A percentile compares a stretch with the other conserved stretches of the same genome.
These are phyloP conservation scores for Ophiostoma novo-ulmi DNA, from an alignment of 2,329 filamentous ascomycete genomes.

Conservation along the genomic window DNA sequence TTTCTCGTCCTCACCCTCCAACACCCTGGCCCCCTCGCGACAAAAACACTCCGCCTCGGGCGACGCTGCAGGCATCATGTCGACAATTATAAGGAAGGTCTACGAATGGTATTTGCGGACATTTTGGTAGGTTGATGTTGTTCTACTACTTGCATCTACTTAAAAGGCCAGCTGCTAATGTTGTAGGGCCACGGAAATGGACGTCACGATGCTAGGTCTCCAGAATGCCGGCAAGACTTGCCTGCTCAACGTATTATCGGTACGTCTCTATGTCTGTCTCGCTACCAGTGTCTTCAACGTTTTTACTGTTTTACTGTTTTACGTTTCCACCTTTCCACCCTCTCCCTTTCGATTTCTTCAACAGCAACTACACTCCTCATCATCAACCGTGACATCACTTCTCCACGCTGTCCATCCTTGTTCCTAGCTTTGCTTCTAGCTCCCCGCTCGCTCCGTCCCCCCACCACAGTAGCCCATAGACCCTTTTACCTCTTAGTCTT, in stretches of 20 bases:
- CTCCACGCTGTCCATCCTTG: constrained; percentile 17
- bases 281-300: background rate
- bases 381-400: background rate
- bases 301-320: background rate
- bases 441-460: constrained; percentile 10
- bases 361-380: background rate
- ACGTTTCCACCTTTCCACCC: constrained; percentile 2
- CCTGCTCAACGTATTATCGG: constrained; percentile 84
- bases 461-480: constrained; percentile 13
- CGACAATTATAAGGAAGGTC: constrained; percentile 84
- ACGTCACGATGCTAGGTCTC: constrained; percentile 97
- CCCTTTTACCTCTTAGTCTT: background rate
- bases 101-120: constrained; percentile 98
- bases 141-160: background rate
- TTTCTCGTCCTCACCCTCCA: background rate
- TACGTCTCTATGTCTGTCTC: constrained; percentile 47
- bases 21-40: constrained; percentile 3
- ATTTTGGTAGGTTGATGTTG: constrained; percentile 69
- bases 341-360: background rate
- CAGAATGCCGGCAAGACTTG: constrained; percentile 99
- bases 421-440: constrained; percentile 19
- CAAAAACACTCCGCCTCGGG: background rate
- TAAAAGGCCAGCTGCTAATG: constrained; percentile 6
- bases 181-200: constrained; percentile 93
- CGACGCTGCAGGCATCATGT: constrained; percentile 54